Percentiles rank a stretch among this genome's conserved stretches.
phyloP scores from a whole-genome alignment of 2,329 filamentous ascomycete species.

The Cladosporium sphaerospermum region DNA sequence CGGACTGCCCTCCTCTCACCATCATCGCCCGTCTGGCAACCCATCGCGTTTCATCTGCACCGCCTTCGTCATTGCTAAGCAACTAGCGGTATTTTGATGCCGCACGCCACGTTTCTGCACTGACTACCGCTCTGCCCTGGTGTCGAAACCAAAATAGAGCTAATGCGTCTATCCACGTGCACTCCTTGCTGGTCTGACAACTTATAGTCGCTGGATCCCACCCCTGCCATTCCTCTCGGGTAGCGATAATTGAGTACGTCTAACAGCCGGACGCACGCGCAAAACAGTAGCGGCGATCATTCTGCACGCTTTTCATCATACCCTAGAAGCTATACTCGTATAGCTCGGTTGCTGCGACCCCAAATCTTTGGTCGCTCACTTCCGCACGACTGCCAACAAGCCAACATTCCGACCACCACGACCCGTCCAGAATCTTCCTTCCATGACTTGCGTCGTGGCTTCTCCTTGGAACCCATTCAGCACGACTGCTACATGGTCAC shows the following conservation, averaged over 20 bases:
- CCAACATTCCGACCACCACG: background rate
- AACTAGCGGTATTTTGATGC: constrained; percentile 11
- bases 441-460: constrained; percentile 29
- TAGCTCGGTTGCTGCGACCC: constrained; percentile 2
- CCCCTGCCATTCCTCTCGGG: constrained; percentile 9
- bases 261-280: constrained; percentile 12
- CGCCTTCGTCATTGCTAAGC: constrained; percentile 8
- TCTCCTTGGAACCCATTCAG: constrained; percentile 26
- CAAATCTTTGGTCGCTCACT: background rate
- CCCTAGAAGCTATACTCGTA: background rate
- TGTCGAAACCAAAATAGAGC: constrained; percentile 6
- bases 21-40: constrained; percentile 4
- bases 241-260: constrained; percentile 11
- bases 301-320: background rate
- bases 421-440: background rate
- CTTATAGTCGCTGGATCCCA: constrained; percentile 10
- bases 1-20: background rate
- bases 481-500: constrained; percentile 25
- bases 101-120: constrained; percentile 12
- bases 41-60: constrained; percentile 6
- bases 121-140: constrained; percentile 8
- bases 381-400: background rate
- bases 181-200: constrained; percentile 4
- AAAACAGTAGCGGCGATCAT: constrained; percentile 14
- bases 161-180: constrained; percentile 9